Evolutionary conservation across 148 eudicot genomes (phyloP), one percentile per base, ranked within the genome.

Genomic region (Salicornia ramosissima): DNA sequence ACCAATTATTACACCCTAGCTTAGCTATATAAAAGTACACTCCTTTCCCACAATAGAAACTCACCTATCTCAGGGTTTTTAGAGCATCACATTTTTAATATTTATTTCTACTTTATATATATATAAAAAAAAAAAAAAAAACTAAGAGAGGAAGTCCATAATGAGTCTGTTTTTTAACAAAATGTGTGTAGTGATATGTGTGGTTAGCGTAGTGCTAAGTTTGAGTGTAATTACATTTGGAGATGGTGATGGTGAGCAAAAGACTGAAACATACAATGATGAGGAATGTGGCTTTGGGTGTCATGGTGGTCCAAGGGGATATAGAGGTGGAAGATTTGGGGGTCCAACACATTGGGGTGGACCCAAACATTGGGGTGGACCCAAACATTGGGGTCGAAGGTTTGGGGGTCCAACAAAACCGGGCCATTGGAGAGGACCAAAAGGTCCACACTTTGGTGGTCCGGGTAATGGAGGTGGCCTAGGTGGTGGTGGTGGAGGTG

Each of bases 221-320:
- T 67, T 77, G 59, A 67, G 73, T 72, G 76, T 45, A 10, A 69
- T 61, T 56, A 43, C 69, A 30, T 72, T 72, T 72, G 80, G 80
- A 45, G 69, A 77, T 21, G 54, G 33, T 57, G 69, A 77, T 21
- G 54, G 33, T 57, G 40, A 19, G 68, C 19, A 52, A 26, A 62
- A 72, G 67, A 56, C 34, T 0, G 73, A 60, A 10, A 10, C 55
- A 39, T 77, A 8, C 67, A 73, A 64, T 33, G 80, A 77, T 64
- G 76, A 68, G 5, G 76, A 67, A 43, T 77, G 80, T 68, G 76
- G 76, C 10, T 67, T 7, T 72, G 68, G 80, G 4, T 72, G 80
- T 33, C 25, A 62, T 42, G 64, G 55, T 39, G 68, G 63, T 60
- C 70, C 50, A 24, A 71, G 77, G 26, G 46, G 76, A 2, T 54